Evolutionary conservation across 257 asterid genomes (phyloP).

Genomic region (Fraxinus excelsior): DNA sequence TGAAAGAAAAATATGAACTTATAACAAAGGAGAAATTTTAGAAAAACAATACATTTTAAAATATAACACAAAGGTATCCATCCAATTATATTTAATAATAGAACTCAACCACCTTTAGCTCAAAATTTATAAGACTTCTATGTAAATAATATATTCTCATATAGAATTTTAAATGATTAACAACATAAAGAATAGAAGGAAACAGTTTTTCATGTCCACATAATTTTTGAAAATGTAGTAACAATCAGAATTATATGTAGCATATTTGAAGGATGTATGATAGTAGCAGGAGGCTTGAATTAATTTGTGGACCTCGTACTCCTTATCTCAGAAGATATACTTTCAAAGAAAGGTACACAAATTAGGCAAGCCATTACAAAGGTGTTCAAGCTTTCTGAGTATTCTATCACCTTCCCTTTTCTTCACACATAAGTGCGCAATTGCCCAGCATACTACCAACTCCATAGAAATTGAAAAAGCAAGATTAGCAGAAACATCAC

Average conservation of each 20-base stretch:
- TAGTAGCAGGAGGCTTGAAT: constrained; percentile 1
- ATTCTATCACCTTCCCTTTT: background rate
- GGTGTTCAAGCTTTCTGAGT: background rate
- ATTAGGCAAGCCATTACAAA: background rate
- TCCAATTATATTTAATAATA: background rate
- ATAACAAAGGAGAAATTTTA: background rate
- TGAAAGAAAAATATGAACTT: constrained; percentile 27
- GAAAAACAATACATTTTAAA: background rate
- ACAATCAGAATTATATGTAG: background rate
- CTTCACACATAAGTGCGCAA: background rate
- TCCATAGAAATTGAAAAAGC: constrained; percentile 13
- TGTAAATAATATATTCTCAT: background rate
- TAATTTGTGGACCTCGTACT: no score
- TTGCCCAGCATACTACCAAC: background rate
- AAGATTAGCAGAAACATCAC: constrained; percentile 11
- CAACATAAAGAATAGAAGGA: background rate
- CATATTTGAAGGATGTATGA: constrained; percentile 10
- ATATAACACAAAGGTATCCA: background rate
- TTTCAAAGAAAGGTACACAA: background rate
- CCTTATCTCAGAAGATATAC: background rate
- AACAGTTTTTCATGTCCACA: background rate
- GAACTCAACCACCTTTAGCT: background rate
- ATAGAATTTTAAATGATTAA: background rate
- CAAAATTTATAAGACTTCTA: background rate
- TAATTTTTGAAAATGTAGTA: background rate